A percentile compares a stretch with the other conserved stretches of the same genome.
Evolutionary conservation across 2,329 filamentous ascomycete genomes (phyloP).

Genomic region (Didymella pinodella): DNA sequence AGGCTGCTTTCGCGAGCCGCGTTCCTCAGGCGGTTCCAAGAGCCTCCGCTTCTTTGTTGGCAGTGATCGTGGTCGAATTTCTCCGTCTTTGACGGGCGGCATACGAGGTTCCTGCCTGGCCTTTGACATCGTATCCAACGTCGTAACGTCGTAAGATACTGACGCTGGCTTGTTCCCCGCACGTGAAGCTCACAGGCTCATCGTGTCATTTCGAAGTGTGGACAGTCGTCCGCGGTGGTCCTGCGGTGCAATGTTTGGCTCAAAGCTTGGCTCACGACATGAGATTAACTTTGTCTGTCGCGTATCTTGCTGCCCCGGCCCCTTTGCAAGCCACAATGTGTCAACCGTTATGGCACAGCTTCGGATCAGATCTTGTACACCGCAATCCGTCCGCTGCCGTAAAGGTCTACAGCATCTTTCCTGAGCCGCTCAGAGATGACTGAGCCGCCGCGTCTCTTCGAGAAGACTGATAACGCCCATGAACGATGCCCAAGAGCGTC

Average conservation of each 20-base stretch:
- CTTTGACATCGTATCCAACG: not conserved
- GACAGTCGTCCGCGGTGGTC: not conserved
- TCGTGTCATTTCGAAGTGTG: not conserved
- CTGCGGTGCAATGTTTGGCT: not conserved
- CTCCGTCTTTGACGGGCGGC: not conserved
- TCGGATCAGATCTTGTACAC: not conserved
- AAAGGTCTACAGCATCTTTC: not conserved
- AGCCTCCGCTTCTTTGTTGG: not conserved
- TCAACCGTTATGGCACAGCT: slow-evolving; percentile 3
- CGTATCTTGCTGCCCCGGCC: slow-evolving; percentile 1
- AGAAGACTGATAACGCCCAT: not conserved
- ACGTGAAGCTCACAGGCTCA: not conserved
- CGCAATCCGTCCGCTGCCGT: slow-evolving; percentile 1
- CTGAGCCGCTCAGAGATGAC: not conserved
- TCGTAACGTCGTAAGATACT: not conserved
- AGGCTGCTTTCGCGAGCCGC: slow-evolving; percentile 16
- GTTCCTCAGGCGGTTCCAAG: slow-evolving; percentile 6
- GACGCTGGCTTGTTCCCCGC: not conserved
- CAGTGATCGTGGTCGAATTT: slow-evolving; percentile 3
- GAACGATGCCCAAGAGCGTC: not conserved
- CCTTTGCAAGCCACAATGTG: slow-evolving; percentile 11
- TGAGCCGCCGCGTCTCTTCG: slow-evolving; percentile 2
- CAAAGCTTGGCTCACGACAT: slow-evolving; percentile 1
- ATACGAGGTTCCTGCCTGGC: not conserved
- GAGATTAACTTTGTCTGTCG: not conserved